Base-by-base conservation (phyloP, 2,329 filamentous ascomycete species). In the Didymella segeticola region DNA sequence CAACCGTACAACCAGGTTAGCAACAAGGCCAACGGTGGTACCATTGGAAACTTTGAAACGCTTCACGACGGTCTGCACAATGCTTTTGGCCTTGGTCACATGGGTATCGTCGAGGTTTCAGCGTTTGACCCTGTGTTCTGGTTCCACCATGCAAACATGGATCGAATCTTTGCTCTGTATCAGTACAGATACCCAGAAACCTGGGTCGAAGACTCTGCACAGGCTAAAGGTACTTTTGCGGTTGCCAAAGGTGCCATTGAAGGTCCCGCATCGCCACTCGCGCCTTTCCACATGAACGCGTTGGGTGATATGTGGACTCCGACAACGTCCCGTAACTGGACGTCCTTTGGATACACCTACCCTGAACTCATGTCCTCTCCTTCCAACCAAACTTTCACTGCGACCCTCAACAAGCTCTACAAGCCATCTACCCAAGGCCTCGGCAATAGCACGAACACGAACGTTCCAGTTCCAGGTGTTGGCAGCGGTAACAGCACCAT, bases 11-110 rank as follows among this genome's bases (percentile, higher is more conserved):
- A 66, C 20, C 56, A 70, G 45, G 70, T 68, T 42, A 69, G 67
- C 39, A 72, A 67, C 48, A 70, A 69, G 43, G 69, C 64, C 11
- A 67, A 64, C 27, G 69, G 69, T 19, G 69, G 68, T 7, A 66
- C 60, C 6, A 70, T 72, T 46, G 67, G 68, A 3, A 72, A 68
- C 36, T 61, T 70, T 9, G 69, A 71, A 43, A 70, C 68, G 1
- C 58, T 72, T 1, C 69, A 72, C 19, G 69, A 71, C 47, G 63
- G 66, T 9, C 49, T 72, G 15, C 70, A 72, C 39, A 71, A 67
- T 19, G 53, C 58, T 4, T 71, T 72, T 25, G 68, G 69, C 1
- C 48, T 70, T 8, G 87, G 88, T 1, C 62, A 72, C 20, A 72
- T 72, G 67, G 69, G 70, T 5, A 69, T 71, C 15, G 52, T 66